Evolutionary conservation across 2,329 filamentous ascomycete species (phyloP).

Genomic region (Gliomastix tumulicola): DNA sequence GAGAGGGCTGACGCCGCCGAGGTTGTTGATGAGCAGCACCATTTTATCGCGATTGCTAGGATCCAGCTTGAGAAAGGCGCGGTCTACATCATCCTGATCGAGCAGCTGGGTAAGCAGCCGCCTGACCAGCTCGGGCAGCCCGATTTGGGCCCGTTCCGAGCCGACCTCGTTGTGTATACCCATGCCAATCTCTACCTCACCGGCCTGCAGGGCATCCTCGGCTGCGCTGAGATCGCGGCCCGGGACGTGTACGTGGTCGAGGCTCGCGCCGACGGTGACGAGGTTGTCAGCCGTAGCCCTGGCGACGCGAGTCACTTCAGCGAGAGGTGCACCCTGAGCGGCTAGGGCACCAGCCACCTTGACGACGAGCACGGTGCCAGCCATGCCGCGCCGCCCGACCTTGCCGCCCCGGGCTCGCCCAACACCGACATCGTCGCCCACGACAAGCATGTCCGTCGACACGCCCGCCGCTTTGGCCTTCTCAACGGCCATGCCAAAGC

Average conservation of each 20-base stretch:
- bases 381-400: slow-evolving; percentile 87
- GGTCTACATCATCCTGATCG: slow-evolving; percentile 57
- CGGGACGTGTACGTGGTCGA: slow-evolving; percentile 87
- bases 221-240: slow-evolving; percentile 48
- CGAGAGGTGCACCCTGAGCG: slow-evolving; percentile 57
- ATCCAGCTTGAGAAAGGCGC: slow-evolving; percentile 55
- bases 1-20: slow-evolving; percentile 65
- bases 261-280: slow-evolving; percentile 78
- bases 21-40: slow-evolving; percentile 67
- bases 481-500: slow-evolving; percentile 89
- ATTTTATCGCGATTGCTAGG: slow-evolving; percentile 46
- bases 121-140: slow-evolving; percentile 45
- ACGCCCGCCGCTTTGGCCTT: slow-evolving; percentile 81
- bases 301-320: slow-evolving; percentile 67
- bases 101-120: slow-evolving; percentile 66
- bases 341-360: slow-evolving; percentile 85
- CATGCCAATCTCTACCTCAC: slow-evolving; percentile 63
- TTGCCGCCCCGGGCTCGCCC: slow-evolving; percentile 78
- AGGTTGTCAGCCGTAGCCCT: slow-evolving; percentile 66
- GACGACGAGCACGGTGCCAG: slow-evolving; percentile 82
- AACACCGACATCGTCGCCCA: slow-evolving; percentile 88
- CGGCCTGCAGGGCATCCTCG: slow-evolving; percentile 46
- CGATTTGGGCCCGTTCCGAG: slow-evolving; percentile 42
- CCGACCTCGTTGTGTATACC: slow-evolving; percentile 69
- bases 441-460: slow-evolving; percentile 82